These are phyloP conservation scores for Hygrocybe punicea DNA, from an alignment of 768 basidiomycete genomes.

Conservation along the genomic window DNA sequence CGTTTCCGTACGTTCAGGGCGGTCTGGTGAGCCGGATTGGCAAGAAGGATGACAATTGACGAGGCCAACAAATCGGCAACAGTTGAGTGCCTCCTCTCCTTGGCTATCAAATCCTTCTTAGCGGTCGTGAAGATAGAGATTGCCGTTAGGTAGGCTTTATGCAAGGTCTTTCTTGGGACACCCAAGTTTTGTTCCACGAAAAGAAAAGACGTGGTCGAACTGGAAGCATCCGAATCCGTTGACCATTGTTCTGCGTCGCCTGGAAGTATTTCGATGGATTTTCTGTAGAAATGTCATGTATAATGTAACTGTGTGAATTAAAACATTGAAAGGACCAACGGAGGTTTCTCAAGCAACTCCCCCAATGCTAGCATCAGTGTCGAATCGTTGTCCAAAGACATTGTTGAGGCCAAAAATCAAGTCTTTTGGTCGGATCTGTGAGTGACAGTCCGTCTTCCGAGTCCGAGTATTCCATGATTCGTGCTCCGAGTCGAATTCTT, in stretches of 20 bases:
- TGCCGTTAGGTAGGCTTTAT: conserved; percentile 49
- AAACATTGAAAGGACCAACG: neutral
- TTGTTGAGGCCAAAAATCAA: neutral
- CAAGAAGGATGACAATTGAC: conserved; percentile 52
- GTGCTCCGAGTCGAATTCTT: too few species aligned
- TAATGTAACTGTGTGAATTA: neutral
- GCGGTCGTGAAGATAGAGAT: conserved; percentile 32
- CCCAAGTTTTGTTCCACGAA: conserved; percentile 59
- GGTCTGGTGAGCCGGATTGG: conserved; percentile 68
- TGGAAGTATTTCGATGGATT: conserved; percentile 61
- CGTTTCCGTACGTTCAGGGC: conserved; percentile 60
- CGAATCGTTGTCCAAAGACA: neutral
- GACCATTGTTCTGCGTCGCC: conserved; percentile 52
- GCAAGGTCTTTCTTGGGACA: conserved; percentile 56
- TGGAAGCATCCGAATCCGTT: conserved; percentile 16
- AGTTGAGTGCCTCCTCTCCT: conserved; percentile 13
- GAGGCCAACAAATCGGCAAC: conserved; percentile 27
- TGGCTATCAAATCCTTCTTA: conserved; percentile 10
- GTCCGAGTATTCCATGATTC: neutral
- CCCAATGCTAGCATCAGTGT: neutral
- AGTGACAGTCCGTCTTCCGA: too few species aligned
- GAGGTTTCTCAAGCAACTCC: neutral
- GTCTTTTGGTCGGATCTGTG: too few species aligned
- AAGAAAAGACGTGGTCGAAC: conserved; percentile 45
- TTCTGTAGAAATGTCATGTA: conserved; percentile 24